These are phyloP conservation scores for Halophytophthora batemanensis DNA, from an alignment of 352 stramenopile genomes.

Conservation along the genomic window DNA sequence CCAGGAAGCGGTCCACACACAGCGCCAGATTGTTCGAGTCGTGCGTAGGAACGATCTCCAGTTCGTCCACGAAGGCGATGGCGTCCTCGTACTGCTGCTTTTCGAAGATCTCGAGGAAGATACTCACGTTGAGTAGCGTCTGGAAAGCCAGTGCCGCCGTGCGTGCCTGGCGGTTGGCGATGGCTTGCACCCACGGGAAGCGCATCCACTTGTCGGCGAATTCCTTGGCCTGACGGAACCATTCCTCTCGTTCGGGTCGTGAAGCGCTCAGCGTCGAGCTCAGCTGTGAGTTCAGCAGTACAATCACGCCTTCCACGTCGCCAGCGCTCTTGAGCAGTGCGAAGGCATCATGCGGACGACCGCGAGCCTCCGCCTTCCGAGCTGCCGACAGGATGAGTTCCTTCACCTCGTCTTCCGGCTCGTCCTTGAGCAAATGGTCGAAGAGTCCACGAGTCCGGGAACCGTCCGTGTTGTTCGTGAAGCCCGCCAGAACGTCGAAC, in stretches of 20 bases:
- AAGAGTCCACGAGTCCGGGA: conserved; percentile 75
- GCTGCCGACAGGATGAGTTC: conserved; percentile 72
- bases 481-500: conserved; percentile 75
- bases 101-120: conserved; percentile 84
- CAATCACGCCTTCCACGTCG: conserved; percentile 72
- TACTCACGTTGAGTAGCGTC: conserved; percentile 82
- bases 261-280: conserved; percentile 56
- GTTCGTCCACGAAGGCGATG: conserved; percentile 80
- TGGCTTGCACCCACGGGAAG: conserved; percentile 74
- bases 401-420: conserved; percentile 70
- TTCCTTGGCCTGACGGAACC: conserved; percentile 78
- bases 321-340: conserved; percentile 75
- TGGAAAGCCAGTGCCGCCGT: conserved; percentile 76
- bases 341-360: conserved; percentile 69
- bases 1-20: conserved; percentile 81
- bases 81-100: conserved; percentile 80
- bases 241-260: conserved; percentile 66
- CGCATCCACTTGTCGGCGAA: conserved; percentile 88
- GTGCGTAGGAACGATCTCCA: conserved; percentile 68
- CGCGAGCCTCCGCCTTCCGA: conserved; percentile 70
- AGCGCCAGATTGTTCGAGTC: conserved; percentile 53
- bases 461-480: conserved; percentile 80
- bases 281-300: conserved; percentile 74
- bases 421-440: conserved; percentile 70
- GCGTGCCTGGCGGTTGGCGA: conserved; percentile 72